Conservation (phyloP, 2,329 filamentous ascomycete species). For the Hymenoscyphus fructigenus region DNA sequence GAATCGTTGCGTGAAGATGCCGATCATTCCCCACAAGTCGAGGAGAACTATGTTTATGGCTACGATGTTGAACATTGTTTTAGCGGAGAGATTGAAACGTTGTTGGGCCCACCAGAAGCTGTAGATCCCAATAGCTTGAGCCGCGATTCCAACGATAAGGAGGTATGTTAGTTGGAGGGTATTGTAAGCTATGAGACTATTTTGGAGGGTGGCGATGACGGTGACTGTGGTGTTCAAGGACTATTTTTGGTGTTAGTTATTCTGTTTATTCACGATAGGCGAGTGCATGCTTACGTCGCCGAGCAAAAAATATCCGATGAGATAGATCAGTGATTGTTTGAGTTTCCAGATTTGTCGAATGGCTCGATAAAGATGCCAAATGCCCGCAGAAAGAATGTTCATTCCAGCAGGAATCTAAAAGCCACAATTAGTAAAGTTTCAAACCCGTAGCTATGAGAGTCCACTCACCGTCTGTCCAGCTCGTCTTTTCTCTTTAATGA, state of each 20-base stretch:
- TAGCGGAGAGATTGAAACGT: conserved; percentile 57
- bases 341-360: conserved; percentile 60
- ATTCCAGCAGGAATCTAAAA: conserved; percentile 37
- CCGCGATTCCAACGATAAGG: conserved; percentile 62
- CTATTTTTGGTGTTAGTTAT: conserved; percentile 14
- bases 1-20: conserved; percentile 46
- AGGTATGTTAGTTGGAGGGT: conserved; percentile 65
- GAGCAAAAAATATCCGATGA: conserved; percentile 66
- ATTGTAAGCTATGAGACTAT: conserved; percentile 63
- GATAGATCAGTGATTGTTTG: conserved; percentile 64
- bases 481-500: conserved; percentile 61
- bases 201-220: conserved; percentile 65
- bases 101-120: conserved; percentile 62
- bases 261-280: neutral
- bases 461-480: conserved; percentile 52
- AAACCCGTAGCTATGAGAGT: neutral
- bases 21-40: conserved; percentile 49
- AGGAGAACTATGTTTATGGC: conserved; percentile 61
- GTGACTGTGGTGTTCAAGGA: conserved; percentile 70
- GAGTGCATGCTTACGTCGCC: conserved; percentile 47
- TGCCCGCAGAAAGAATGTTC: conserved; percentile 56
- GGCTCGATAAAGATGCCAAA: conserved; percentile 62
- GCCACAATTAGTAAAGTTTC: neutral
- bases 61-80: conserved; percentile 67
- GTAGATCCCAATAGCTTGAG: conserved; percentile 63